Conservation (phyloP, 164 flowering plant genomes). For the Vitis rotundifolia region DNA sequence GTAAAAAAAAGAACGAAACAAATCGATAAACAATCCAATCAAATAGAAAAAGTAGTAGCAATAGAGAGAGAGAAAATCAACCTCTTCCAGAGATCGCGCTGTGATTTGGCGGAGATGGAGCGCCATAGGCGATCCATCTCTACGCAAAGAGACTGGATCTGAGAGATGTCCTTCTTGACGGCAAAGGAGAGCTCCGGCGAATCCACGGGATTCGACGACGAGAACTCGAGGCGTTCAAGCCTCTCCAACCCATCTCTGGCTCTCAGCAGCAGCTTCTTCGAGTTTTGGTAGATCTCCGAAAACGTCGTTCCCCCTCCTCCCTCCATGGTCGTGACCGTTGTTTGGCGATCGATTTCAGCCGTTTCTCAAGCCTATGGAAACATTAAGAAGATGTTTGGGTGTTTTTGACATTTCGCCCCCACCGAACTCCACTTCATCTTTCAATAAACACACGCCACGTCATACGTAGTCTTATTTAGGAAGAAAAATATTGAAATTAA, state of each 20-base stretch:
- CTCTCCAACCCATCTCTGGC: slow-evolving; percentile 72
- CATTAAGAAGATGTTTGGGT: no score
- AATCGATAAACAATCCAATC: neutral
- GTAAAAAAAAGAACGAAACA: neutral
- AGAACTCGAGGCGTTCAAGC: slow-evolving; percentile 70
- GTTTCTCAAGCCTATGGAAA: no score
- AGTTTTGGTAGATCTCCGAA: slow-evolving; percentile 74
- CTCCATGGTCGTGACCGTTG: slow-evolving; percentile 1
- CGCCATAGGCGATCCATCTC: slow-evolving; percentile 94
- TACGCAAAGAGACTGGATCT: slow-evolving; percentile 77
- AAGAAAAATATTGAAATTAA: no score
- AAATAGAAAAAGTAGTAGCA: neutral
- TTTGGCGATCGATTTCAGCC: no score
- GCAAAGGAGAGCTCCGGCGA: slow-evolving; percentile 64
- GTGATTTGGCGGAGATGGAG: slow-evolving; percentile 71
- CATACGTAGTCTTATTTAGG: no score
- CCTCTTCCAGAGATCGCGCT: slow-evolving; percentile 98
- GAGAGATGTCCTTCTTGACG: slow-evolving; percentile 59
- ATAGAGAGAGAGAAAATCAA: slow-evolving; percentile 8
- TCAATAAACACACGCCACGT: no score
- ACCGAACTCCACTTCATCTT: no score
- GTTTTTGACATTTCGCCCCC: no score
- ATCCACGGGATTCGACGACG: slow-evolving; percentile 35
- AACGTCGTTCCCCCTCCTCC: slow-evolving; percentile 65
- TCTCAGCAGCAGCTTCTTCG: slow-evolving; percentile 51